Evolutionary conservation across 805 yeast genomes (phyloP), one percentile per base, ranked within the genome.

Genomic region (Cephaloascus fragrans): DNA sequence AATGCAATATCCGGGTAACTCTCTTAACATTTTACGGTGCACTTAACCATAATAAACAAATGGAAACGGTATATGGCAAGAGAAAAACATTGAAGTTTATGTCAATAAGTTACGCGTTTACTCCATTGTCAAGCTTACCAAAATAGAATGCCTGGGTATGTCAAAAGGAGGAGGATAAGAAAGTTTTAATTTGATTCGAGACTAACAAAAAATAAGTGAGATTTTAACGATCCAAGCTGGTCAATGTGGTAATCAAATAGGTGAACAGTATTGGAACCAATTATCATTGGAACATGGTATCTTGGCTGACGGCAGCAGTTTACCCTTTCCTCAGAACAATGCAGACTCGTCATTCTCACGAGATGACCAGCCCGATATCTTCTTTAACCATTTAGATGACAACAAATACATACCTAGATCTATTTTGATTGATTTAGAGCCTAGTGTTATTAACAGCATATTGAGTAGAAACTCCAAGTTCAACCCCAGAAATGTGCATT

Each of bases 201-300:
- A n/a, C n/a, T n/a, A n/a, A n/a, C n/a, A n/a, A n/a, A 37, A 32
- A 16, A 15, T 14, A 5, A 64, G 89, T 8, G 88, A 83, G 55
- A 75, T 82, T 3, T 67, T 83, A 32, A 80, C 89, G 2, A 57
- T 83, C 9, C 89, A 82, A 49, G 76, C 77, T 9, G 95, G 96
- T 19, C 98, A 93, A 62, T 93, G 98, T 64, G 98, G 98, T 41
- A 93, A 93, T 60, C 97, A 90, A 56, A 80, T 90, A 1, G 97
- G 97, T 19, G 76, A 84, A 40, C 83, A 83, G 57, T 90, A 89
- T 57, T 93, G 98, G 98, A 71, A 77, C 36, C 96, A 86, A 56
- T 58, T 90, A 39, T 84, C 95, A 34, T 60, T 67, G 20, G 97
- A 90, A 51, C 98, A 90, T 52, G 95, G 94, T 0, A 80, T 90